Base-by-base conservation (phyloP, 768 basidiomycete genomes). In the Cubamyces lactineus region DNA sequence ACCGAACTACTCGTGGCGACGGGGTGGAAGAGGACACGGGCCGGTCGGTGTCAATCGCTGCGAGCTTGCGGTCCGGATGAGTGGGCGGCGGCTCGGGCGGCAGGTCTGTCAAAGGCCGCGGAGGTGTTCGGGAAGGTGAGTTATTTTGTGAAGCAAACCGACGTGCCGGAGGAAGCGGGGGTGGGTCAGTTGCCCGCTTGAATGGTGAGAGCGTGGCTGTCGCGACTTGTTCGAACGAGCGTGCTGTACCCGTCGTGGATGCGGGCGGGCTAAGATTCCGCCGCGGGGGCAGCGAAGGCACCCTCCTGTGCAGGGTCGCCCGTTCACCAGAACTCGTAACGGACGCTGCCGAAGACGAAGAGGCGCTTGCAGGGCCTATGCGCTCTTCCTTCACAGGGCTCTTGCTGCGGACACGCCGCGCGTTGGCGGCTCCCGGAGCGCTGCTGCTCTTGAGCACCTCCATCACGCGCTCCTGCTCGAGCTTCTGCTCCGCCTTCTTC, bases 381-480 rank as follows among this genome's bases (percentile, higher is more conserved):
- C 39, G 26, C 8, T 52, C 34, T 11, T 11, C 68, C 52, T 67
- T 68, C 46, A 61, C 53, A 12, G 70, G 70, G 56, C 68, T 70
- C 42, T 47, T 47, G 66, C 68, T 64, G 38, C 70, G 24, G 52
- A 66, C 57, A 53, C 75, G 59, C 52, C 57, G 41, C 47, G 58
- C 7, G 69, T 47, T 59, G 46, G 58, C 62, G 42, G 42, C 40
- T 42, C 62, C 65, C 12, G 65, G 62, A 12, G 57, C 58, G 42
- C 85, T 85, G 65, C 86, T 87, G 65, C 86, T 87, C 73, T 87
- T 88, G 34, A 92, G 77, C 12, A 92, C 85, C 71, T 86, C 84
- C 62, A 91, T 76, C 19, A 91, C 82, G 11, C 90, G 79, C 69
- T 88, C 87, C 65, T 84, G 83, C 71, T 89, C 88, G 17, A 90